Base-by-base conservation (phyloP, 805 yeast species). In the Dipodascopsis uninucleata region DNA sequence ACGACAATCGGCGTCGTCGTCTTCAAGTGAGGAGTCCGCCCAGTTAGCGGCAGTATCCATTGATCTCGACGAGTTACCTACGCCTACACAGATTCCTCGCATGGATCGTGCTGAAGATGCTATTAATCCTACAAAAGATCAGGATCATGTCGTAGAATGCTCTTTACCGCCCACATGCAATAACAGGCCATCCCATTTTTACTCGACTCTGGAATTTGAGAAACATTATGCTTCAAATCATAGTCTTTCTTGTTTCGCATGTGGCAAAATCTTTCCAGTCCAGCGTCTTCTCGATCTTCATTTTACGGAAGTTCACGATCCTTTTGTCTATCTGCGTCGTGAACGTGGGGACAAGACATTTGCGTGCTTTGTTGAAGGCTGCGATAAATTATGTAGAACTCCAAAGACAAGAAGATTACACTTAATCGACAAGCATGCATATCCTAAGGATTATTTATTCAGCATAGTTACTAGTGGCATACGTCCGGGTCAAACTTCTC, bases 271-370 rank as follows among this genome's bases (percentile, higher is more conserved):
- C 12, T 72, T 77, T 45, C 79, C 80, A 0, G 64, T 68, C n/a
- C 63, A 66, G 8, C 56, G 47, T 31, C 52, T 72, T 5, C 60
- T 78, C 17, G 66, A 69, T 3, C 53, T 78, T 12, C 84, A 78
- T 52, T 67, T 77, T 1, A 65, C 68, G 21, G 83, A 78, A 51
- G 62, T 64, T 44, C 83, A 79, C 53, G 73, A 76, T 56, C 76
- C 81, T 2, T 71, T 77, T 34, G 55, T 61, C 3, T 49, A 51
- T 17, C 64, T 70, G 2, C 55, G 60, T 36, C 57, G 61, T 36
- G 72, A 68, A 22, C 52, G 61, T 8, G 78, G 77, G 0, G 70
- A 63, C 10, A 63, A 68, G 41, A 58, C 67, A 9, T 74, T 62
- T 44, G 60, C 57, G 24, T 78, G 84, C 47, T 70, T 76, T 34